phyloP scores from a whole-genome alignment of 495 filamentous ascomycete species.

The Geopyxis carbonaria region DNA sequence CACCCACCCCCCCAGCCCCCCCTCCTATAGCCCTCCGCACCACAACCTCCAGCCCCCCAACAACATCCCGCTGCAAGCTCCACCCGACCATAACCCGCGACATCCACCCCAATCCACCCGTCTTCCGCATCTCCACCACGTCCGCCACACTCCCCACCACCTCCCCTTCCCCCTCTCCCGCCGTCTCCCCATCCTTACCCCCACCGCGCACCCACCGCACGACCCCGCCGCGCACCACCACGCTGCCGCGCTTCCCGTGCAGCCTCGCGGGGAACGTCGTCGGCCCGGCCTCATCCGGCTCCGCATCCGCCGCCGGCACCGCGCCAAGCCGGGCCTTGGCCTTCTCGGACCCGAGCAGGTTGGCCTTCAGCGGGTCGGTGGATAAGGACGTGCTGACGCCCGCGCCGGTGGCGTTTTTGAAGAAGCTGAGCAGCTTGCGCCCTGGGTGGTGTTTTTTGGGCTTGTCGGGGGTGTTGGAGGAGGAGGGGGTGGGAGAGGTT shows the following conservation, averaged over 20 bases:
- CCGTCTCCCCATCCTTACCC: constrained; percentile 29
- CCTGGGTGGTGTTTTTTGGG: constrained; percentile 31
- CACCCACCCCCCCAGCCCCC: too few relatives aligned
- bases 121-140: constrained; percentile 56
- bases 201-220: constrained; percentile 19
- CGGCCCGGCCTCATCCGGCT: constrained; percentile 38
- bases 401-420: constrained; percentile 52
- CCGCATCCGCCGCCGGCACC: constrained; percentile 34
- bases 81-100: constrained; percentile 70
- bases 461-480: constrained; percentile 24
- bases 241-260: constrained; percentile 48
- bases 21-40: neutral
- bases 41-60: constrained; percentile 57
- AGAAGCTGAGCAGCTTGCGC: constrained; percentile 44
- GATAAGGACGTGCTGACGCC: constrained; percentile 51
- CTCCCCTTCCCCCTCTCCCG: too few relatives aligned
- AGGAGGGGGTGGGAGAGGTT: constrained; percentile 20
- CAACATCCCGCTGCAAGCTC: constrained; percentile 57
- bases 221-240: constrained; percentile 10
- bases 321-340: constrained; percentile 58
- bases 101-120: constrained; percentile 80
- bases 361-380: constrained; percentile 50
- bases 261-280: constrained; percentile 58
- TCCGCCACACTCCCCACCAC: too few relatives aligned
- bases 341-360: constrained; percentile 39